phyloP scores from a whole-genome alignment of 371 early-diverging fungal genomes.

The Mucor racemosus region DNA sequence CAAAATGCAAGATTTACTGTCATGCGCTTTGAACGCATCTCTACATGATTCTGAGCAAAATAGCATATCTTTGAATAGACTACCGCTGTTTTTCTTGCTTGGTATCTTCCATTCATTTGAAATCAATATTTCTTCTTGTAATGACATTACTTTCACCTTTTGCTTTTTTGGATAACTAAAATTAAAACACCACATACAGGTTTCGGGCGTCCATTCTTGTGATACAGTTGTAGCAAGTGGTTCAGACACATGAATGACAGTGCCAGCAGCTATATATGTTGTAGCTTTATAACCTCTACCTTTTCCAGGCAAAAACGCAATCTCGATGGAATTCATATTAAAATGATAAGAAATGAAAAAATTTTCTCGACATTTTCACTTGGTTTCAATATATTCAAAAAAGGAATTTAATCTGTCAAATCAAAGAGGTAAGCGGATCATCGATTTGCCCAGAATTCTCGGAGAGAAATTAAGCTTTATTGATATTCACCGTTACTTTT shows the following conservation, averaged over 20 bases:
- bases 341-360: neutral
- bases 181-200: constrained; percentile 45
- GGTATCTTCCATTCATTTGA: neutral
- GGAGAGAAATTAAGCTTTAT: neutral
- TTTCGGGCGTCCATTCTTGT: constrained; percentile 50
- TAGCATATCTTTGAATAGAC: constrained; percentile 18
- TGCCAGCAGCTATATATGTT: constrained; percentile 31
- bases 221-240: constrained; percentile 43
- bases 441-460: neutral
- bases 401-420: neutral
- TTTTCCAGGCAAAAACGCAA: constrained; percentile 36
- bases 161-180: constrained; percentile 45
- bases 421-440: constrained; percentile 1
- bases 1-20: neutral
- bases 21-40: neutral
- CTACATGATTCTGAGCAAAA: constrained; percentile 46
- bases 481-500: constrained; percentile 1
- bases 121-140: neutral
- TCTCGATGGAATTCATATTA: constrained; percentile 3
- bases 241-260: constrained; percentile 28
- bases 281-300: constrained; percentile 43
- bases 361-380: constrained; percentile 8
- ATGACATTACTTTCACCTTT: constrained; percentile 28
- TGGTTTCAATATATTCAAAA: neutral
- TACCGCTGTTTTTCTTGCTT: neutral